Evolutionary conservation across 305 asterid species (phyloP).

Genomic region (Plantago lanceolata): DNA sequence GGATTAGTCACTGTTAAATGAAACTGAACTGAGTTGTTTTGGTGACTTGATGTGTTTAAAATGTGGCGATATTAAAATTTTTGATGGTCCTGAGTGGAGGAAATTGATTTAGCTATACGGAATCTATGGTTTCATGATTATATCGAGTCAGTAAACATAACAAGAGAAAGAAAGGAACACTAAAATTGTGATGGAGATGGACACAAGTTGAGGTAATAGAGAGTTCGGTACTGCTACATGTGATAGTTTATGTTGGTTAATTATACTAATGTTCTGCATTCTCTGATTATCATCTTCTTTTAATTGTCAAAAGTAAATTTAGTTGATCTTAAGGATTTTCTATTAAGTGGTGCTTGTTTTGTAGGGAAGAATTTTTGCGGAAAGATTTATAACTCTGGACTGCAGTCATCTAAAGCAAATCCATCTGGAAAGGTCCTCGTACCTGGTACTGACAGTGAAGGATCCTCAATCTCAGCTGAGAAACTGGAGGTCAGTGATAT

Average conservation of each 20-base stretch:
- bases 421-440: constrained; percentile 76
- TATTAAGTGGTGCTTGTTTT: constrained; percentile 28
- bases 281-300: constrained; percentile 5
- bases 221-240: neutral
- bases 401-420: constrained; percentile 50
- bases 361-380: constrained; percentile 67
- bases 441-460: constrained; percentile 63
- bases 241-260: neutral
- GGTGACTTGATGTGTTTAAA: neutral
- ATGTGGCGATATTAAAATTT: neutral
- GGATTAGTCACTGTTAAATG: neutral
- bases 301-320: neutral
- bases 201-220: neutral
- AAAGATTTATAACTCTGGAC: constrained; percentile 48
- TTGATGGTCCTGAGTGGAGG: no score
- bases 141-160: neutral
- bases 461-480: constrained; percentile 35
- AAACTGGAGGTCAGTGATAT: constrained; percentile 39
- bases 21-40: neutral
- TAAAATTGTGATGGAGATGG: neutral
- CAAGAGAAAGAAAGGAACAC: neutral
- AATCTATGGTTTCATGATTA: neutral
- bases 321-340: constrained; percentile 7
- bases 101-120: neutral
- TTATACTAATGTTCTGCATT: constrained; percentile 6